These are phyloP conservation scores for Epithele typhae DNA, from an alignment of 768 basidiomycete genomes.

Conservation along the genomic window DNA sequence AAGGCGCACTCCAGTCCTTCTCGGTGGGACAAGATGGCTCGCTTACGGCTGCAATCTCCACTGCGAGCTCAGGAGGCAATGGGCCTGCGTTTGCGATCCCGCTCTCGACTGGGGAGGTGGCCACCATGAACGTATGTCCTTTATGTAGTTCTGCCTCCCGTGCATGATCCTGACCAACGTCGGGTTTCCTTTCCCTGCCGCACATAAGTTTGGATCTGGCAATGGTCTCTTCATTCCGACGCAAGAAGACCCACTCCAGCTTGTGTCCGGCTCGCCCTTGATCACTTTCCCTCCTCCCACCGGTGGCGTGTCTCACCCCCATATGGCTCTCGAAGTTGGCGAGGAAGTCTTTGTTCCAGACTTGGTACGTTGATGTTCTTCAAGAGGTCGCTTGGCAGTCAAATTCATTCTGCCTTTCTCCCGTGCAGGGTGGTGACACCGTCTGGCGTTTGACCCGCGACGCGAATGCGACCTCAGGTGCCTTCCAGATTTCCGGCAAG, in stretches of 20 bases:
- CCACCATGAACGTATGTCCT: slow-evolving; percentile 48
- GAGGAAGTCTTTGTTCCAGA: slow-evolving; percentile 64
- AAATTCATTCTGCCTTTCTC: too few species aligned
- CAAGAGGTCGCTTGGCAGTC: background rate
- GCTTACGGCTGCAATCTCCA: slow-evolving; percentile 41
- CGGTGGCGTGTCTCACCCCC: slow-evolving; percentile 54
- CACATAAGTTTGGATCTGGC: slow-evolving; percentile 47
- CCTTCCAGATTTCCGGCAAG: slow-evolving; percentile 52
- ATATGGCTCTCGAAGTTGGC: slow-evolving; percentile 56
- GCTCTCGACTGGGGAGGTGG: slow-evolving; percentile 53
- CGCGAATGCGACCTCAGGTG: slow-evolving; percentile 34
- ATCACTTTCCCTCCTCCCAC: slow-evolving; percentile 52
- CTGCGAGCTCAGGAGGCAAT: slow-evolving; percentile 45
- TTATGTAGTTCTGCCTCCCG: background rate
- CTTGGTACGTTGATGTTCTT: slow-evolving; percentile 38
- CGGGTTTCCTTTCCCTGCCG: too few species aligned
- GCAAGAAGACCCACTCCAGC: slow-evolving; percentile 31
- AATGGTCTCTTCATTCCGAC: slow-evolving; percentile 52
- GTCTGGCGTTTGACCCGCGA: slow-evolving; percentile 58
- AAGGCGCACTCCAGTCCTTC: slow-evolving; percentile 54
- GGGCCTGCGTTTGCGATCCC: slow-evolving; percentile 47
- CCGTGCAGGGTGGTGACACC: slow-evolving; percentile 54
- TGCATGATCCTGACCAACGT: too few species aligned
- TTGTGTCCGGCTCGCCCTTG: slow-evolving; percentile 29
- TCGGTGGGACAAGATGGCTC: slow-evolving; percentile 38